Evolutionary conservation across 108 stramenopile species (phyloP), one percentile per base, ranked within the genome.

Genomic region (Skeletonema marinoi): DNA sequence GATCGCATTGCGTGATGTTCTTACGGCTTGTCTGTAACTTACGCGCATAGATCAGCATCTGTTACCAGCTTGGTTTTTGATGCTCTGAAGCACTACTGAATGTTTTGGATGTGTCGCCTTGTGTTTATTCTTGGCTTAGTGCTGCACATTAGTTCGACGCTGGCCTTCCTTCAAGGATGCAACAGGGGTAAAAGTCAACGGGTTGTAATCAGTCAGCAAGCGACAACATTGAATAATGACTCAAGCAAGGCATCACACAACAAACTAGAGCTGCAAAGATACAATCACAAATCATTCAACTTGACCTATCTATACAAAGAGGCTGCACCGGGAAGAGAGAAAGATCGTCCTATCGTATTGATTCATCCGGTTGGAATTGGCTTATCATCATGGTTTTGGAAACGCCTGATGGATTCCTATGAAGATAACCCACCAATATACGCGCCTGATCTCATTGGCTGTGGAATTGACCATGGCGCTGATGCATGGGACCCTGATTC

Each of bases 311-410:
- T 78, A 9, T 85, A 85, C 64, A 85, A 85, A 50, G 51, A 71
- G 30, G 31, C 71, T 31, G 74, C 74, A 59, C 74, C 74, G 0
- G 74, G 74, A 3, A 54, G 68, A 19, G 74, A 75, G 56, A 70
- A 70, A 8, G 74, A 69, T 36, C 31, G 29, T 0, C 78, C 84
- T 1, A 64, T 90, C 2, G 39, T 92, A 7, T 35, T 89, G 32
- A 71, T 92, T 42, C 91, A 92, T 80, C 91, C 91, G 10, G 88
- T 92, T 38, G 91, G 91, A 10, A 81, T 92, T 50, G 91, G 91
- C 12, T 36, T 88, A 3, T 77, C 86, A 8, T 86, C 85, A 0
- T 92, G 91, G 91, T 88, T 88, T 60, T 92, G 89, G 86, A 77
- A 73, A 39, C 68, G 69, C 38, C 51, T 86, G 17, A 80, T 85